Conservation (phyloP, 345 rosid species). For the Reutealis trisperma region DNA sequence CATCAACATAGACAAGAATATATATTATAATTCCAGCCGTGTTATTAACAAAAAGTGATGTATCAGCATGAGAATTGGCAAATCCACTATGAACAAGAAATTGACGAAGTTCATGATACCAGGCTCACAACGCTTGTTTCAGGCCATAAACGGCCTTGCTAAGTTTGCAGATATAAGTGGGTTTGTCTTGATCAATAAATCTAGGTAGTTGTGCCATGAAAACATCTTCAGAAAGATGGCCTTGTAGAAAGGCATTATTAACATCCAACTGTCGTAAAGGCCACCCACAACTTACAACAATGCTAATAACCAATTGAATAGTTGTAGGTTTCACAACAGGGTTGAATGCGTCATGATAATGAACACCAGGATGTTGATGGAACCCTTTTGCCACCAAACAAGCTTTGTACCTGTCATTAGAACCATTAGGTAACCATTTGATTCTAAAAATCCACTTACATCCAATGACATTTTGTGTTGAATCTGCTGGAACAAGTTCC, state of each 20-base stretch:
- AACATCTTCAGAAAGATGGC: background rate
- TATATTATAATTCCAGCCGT: no score
- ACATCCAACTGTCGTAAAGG: no score
- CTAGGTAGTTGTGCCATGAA: background rate
- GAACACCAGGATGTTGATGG: background rate
- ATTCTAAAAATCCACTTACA: background rate
- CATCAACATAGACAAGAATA: background rate
- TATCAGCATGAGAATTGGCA: background rate
- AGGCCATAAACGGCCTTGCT: background rate
- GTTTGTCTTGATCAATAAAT: background rate
- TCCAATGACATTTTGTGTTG: background rate
- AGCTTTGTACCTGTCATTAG: background rate
- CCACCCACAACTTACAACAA: background rate
- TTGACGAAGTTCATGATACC: background rate
- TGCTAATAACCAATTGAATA: background rate
- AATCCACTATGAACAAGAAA: background rate
- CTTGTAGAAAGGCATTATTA: no score
- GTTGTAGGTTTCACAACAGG: no score
- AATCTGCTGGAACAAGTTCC: background rate
- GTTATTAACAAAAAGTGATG: background rate
- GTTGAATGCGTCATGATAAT: background rate
- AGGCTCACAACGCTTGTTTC: background rate
- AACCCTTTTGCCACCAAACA: background rate
- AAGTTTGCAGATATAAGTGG: background rate
- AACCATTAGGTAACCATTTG: background rate